phyloP scores from a whole-genome alignment of 192 early-diverging fungal species.

The Backusella tarrabulga region DNA sequence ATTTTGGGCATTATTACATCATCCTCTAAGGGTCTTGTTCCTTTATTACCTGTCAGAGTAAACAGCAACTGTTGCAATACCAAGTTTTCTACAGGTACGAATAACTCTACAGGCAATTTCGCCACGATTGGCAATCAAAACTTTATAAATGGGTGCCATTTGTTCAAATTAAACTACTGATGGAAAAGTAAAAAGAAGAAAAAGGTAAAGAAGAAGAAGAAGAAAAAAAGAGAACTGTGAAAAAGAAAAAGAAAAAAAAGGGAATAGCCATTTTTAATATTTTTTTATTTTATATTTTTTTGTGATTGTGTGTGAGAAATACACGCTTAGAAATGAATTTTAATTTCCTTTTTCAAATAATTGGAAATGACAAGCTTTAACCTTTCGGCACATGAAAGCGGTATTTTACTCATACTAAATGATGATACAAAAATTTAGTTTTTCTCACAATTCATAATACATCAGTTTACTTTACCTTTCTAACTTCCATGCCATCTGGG shows the following conservation, averaged over 20 bases:
- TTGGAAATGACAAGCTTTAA: conserved; percentile 2
- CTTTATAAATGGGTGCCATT: conserved; percentile 39
- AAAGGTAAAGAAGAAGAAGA: background rate
- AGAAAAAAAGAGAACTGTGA: background rate
- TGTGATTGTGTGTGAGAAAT: conserved; percentile 5
- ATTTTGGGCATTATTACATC: too few species aligned
- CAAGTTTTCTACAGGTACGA: conserved; percentile 63
- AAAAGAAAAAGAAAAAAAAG: background rate
- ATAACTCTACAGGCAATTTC: conserved; percentile 79
- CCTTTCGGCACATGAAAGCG: conserved; percentile 7
- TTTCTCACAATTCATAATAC: background rate
- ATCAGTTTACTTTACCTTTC: conserved; percentile 43
- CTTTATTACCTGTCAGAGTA: conserved; percentile 60
- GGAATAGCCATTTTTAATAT: background rate
- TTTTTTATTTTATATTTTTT: conserved; percentile 8
- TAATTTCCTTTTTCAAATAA: conserved; percentile 17
- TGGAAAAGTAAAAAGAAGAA: background rate
- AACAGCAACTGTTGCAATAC: conserved; percentile 62
- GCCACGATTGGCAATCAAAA: conserved; percentile 74
- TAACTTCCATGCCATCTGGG: conserved; percentile 91
- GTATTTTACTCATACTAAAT: background rate
- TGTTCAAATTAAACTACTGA: background rate
- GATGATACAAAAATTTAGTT: background rate
- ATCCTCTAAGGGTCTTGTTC: background rate
- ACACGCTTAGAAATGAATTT: background rate